Evolutionary conservation across 2,329 filamentous ascomycete genomes (phyloP).

Genomic region (Exophiala dermatitidis): DNA sequence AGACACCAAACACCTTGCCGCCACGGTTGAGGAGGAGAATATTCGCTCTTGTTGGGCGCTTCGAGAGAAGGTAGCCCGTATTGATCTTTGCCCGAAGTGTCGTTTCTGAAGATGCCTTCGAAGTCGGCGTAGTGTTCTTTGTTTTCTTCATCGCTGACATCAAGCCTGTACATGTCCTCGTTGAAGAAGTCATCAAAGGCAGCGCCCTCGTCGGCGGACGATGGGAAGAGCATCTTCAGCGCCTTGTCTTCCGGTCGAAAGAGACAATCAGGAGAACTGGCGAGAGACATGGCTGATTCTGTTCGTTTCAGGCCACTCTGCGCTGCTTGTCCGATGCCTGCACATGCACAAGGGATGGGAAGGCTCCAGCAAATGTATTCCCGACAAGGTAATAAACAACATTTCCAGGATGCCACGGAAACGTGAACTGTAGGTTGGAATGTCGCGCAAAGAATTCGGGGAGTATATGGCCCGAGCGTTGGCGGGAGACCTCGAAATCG

Average conservation of each 20-base stretch:
- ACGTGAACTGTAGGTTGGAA: slow-evolving; percentile 10
- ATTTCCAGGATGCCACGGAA: slow-evolving; percentile 8
- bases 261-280: slow-evolving; percentile 27
- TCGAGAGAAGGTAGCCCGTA: slow-evolving; percentile 45
- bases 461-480: slow-evolving; percentile 9
- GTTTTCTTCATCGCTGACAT: slow-evolving; percentile 43
- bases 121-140: slow-evolving; percentile 42
- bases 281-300: slow-evolving; percentile 26
- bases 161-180: slow-evolving; percentile 47
- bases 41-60: slow-evolving; percentile 39
- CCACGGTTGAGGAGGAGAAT: slow-evolving; percentile 46
- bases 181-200: slow-evolving; percentile 59
- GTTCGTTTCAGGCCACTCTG: neutral
- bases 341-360: slow-evolving; percentile 1
- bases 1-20: slow-evolving; percentile 47
- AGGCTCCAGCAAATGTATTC: slow-evolving; percentile 11
- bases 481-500: neutral
- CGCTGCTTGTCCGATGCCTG: neutral
- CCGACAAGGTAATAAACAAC: slow-evolving; percentile 18
- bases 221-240: slow-evolving; percentile 44
- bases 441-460: slow-evolving; percentile 12
- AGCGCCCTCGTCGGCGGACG: slow-evolving; percentile 49
- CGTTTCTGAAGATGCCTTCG: slow-evolving; percentile 47
- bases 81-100: slow-evolving; percentile 46
- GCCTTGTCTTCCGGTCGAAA: slow-evolving; percentile 47